Percentiles rank a stretch among this genome's conserved stretches.
Evolutionary conservation across 371 early-diverging fungal species (phyloP).

Genomic region (Mucor saturninus): DNA sequence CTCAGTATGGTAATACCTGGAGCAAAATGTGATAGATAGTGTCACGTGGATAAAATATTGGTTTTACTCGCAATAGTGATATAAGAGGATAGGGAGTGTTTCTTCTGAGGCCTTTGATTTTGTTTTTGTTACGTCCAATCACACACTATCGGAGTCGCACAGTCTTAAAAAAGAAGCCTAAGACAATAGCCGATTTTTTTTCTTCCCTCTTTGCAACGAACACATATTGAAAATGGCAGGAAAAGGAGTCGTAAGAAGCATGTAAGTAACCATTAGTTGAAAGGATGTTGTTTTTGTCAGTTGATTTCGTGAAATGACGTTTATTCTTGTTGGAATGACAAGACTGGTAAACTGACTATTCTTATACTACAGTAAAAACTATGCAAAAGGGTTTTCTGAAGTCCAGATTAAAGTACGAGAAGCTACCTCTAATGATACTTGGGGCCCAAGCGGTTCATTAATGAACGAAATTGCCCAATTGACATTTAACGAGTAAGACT

Average conservation of each 20-base stretch:
- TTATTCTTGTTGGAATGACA: neutral
- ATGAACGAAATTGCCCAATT: conserved; percentile 92
- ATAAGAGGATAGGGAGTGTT: too few relatives aligned
- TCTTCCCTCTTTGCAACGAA: neutral
- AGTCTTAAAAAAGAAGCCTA: too few relatives aligned
- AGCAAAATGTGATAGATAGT: too few relatives aligned
- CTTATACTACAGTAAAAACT: conserved; percentile 81
- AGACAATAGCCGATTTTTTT: neutral
- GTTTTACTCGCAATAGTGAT: too few relatives aligned
- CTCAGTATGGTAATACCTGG: too few relatives aligned
- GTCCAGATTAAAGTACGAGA: conserved; percentile 94
- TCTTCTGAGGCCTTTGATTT: too few relatives aligned
- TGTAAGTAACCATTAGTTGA: conserved; percentile 18
- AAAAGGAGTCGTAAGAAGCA: conserved; percentile 38
- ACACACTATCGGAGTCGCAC: too few relatives aligned
- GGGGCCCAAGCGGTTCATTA: conserved; percentile 83
- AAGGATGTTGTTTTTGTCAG: too few relatives aligned
- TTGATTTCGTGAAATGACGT: neutral
- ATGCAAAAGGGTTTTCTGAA: conserved; percentile 94
- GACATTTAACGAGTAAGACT: conserved; percentile 84
- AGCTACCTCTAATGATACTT: conserved; percentile 94
- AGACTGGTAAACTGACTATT: neutral
- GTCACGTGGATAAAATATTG: too few relatives aligned
- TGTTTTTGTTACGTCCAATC: too few relatives aligned
- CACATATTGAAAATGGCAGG: conserved; percentile 19